These are phyloP conservation scores for Bauhinia variegata DNA, from an alignment of 306 rosid species.

Conservation along the genomic window DNA sequence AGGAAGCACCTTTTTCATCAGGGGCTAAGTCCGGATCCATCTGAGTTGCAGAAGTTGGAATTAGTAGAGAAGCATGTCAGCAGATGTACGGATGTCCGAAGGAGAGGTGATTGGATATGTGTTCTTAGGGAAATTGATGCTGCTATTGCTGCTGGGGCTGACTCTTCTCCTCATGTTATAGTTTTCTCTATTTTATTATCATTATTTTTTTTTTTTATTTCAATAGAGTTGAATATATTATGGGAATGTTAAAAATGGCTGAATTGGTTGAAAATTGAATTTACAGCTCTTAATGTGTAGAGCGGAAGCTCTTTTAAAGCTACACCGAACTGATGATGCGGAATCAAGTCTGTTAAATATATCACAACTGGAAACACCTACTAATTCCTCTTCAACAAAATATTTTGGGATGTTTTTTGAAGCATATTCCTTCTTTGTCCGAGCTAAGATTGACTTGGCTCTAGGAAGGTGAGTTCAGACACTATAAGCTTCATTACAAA, in stretches of 20 bases:
- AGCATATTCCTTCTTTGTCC: slow-evolving; percentile 69
- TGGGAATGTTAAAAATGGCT: slow-evolving; percentile 2
- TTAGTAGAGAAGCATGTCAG: slow-evolving; percentile 70
- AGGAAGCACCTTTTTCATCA: slow-evolving; percentile 65
- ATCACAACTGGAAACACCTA: slow-evolving; percentile 47
- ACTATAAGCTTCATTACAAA: slow-evolving; percentile 37
- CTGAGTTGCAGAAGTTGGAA: slow-evolving; percentile 73
- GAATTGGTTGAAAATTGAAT: slow-evolving; percentile 62
- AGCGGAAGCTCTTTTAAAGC: slow-evolving; percentile 90
- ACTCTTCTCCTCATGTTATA: slow-evolving; percentile 78
- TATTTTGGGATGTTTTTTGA: slow-evolving; percentile 83
- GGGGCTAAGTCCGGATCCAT: slow-evolving; percentile 56
- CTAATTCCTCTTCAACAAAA: slow-evolving; percentile 46
- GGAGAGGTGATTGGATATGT: slow-evolving; percentile 78
- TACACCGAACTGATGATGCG: slow-evolving; percentile 83
- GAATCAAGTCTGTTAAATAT: slow-evolving; percentile 53
- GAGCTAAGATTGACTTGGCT: slow-evolving; percentile 85
- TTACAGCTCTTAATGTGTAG: slow-evolving; percentile 96
- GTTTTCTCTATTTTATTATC: background rate
- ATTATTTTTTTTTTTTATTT: background rate
- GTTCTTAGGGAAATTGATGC: slow-evolving; percentile 72
- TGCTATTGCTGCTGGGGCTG: slow-evolving; percentile 71
- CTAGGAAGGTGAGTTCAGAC: slow-evolving; percentile 86
- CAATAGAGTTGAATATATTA: background rate
- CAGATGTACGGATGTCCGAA: slow-evolving; percentile 75